Percentiles rank a stretch among this genome's conserved stretches.
Evolutionary conservation across 345 rosid genomes (phyloP).

Genomic region (Reutealis trisperma): DNA sequence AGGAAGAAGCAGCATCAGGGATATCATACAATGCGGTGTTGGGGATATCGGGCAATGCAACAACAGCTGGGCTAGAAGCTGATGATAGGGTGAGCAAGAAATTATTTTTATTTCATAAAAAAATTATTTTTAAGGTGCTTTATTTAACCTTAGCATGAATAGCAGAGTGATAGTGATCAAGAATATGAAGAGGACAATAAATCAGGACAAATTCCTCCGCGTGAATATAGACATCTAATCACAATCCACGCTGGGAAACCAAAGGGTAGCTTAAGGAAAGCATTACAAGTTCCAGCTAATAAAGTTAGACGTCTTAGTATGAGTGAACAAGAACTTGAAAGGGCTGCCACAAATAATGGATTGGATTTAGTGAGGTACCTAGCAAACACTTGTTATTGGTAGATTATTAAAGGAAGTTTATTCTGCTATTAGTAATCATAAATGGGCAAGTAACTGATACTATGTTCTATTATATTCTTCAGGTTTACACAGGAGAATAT

Average conservation of each 20-base stretch:
- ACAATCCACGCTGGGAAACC: constrained; percentile 62
- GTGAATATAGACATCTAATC: constrained; percentile 51
- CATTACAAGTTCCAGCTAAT: constrained; percentile 37
- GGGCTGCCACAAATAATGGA: constrained; percentile 52
- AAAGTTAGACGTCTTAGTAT: constrained; percentile 63
- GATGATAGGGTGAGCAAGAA: constrained; percentile 24
- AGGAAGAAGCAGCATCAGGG: constrained; percentile 41
- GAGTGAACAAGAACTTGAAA: constrained; percentile 67
- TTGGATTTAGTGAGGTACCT: constrained; percentile 55
- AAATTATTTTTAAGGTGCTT: not conserved
- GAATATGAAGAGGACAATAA: constrained; percentile 22
- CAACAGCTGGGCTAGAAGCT: constrained; percentile 11
- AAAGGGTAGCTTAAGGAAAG: constrained; percentile 45
- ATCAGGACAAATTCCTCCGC: constrained; percentile 11
- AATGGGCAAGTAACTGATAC: not conserved
- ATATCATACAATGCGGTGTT: constrained; percentile 16
- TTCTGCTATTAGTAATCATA: not conserved
- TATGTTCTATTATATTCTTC: not conserved
- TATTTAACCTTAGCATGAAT: constrained; percentile 8
- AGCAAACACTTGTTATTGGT: not conserved
- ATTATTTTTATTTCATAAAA: not conserved
- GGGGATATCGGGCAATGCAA: not conserved
- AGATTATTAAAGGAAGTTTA: not conserved
- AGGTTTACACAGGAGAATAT: constrained; percentile 83
- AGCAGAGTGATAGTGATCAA: constrained; percentile 36